These are phyloP conservation scores for Hypoxylon rickii DNA, from an alignment of 495 filamentous ascomycete species.

Conservation along the genomic window DNA sequence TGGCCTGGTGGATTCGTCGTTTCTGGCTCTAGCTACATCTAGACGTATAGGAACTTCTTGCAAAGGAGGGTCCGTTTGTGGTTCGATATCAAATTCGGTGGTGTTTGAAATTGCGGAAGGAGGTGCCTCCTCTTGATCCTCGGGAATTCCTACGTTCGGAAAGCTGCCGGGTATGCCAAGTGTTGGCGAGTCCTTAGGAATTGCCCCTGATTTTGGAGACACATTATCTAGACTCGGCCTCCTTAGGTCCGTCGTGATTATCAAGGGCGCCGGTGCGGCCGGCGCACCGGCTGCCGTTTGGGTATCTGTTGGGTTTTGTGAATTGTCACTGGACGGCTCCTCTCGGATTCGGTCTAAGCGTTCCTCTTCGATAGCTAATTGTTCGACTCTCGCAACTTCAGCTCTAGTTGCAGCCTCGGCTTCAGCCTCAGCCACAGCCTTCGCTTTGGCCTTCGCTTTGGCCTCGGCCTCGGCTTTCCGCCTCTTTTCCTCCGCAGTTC, in stretches of 20 bases:
- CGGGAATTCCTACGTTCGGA: constrained; percentile 30
- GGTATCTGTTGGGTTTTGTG: constrained; percentile 12
- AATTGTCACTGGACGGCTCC: constrained; percentile 8
- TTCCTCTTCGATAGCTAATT: constrained; percentile 8
- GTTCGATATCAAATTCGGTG: constrained; percentile 73
- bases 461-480: constrained; percentile 49
- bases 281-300: constrained; percentile 27
- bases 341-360: constrained; percentile 17
- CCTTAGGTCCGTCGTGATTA: constrained; percentile 35
- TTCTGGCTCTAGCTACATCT: constrained; percentile 29
- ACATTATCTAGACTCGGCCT: constrained; percentile 18
- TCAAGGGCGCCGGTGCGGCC: constrained; percentile 34
- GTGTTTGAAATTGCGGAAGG: constrained; percentile 59
- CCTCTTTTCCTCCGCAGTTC: constrained; percentile 47
- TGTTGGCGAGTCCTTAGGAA: constrained; percentile 65
- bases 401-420: constrained; percentile 7
- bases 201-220: constrained; percentile 1
- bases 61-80: constrained; percentile 60
- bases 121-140: constrained; percentile 51
- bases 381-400: constrained; percentile 9
- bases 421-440: constrained; percentile 18
- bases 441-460: constrained; percentile 38
- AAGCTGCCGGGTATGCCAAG: constrained; percentile 69
- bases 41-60: constrained; percentile 32
- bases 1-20: constrained; percentile 4